phyloP scores from a whole-genome alignment of 768 basidiomycete genomes.

The Mrakia hoshinonis region DNA sequence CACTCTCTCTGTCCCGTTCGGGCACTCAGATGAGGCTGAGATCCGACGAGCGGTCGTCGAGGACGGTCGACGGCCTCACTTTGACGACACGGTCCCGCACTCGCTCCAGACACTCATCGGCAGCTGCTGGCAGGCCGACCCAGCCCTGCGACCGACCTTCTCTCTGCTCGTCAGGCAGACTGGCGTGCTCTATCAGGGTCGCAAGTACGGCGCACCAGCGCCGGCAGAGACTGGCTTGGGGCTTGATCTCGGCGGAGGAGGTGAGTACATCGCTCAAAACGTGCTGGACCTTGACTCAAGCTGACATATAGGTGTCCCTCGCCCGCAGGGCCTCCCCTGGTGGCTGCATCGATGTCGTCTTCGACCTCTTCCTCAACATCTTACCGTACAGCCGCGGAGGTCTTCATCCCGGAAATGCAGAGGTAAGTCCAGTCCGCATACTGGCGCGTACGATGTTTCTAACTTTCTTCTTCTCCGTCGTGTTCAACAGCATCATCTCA shows the following conservation, averaged over 20 bases:
- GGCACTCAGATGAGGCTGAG: conserved; percentile 36
- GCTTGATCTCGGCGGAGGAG: not conserved
- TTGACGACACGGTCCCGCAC: conserved; percentile 25
- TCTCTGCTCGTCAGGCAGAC: conserved; percentile 28
- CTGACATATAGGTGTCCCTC: not conserved
- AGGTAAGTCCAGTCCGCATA: not conserved
- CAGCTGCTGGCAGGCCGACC: conserved; percentile 33
- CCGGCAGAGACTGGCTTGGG: not conserved
- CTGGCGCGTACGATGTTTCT: not conserved
- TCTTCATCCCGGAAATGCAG: not conserved
- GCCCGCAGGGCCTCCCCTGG: not conserved
- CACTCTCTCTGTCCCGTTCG: conserved; percentile 31
- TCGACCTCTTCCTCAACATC: not conserved
- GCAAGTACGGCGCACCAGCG: not conserved
- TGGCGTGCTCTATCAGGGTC: not conserved
- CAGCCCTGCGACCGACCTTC: conserved; percentile 32
- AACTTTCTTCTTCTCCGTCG: not conserved
- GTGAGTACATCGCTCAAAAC: not conserved
- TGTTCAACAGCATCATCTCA: not conserved
- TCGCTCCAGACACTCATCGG: conserved; percentile 30
- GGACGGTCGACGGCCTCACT: conserved; percentile 28
- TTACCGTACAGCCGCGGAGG: not conserved
- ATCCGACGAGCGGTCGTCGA: conserved; percentile 44
- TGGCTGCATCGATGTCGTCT: not conserved
- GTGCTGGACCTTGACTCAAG: too few species aligned